phyloP scores from a whole-genome alignment of 148 eudicot species.

The Pharnaceum exiguum region DNA sequence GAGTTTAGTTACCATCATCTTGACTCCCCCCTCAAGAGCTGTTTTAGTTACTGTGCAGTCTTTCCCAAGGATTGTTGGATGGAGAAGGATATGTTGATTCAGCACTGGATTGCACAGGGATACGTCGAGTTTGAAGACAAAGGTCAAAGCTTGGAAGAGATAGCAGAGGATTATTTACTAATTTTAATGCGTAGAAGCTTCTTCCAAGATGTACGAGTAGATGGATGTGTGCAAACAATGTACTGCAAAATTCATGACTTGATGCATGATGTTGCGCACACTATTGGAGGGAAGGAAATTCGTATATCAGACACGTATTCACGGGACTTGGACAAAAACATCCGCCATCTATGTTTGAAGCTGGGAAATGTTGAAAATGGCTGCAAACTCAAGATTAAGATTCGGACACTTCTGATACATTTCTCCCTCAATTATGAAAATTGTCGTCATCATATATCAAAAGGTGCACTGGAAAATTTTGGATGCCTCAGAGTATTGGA shows the following conservation, averaged over 20 bases:
- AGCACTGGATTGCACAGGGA: conserved; percentile 4
- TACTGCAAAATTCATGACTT: conserved; percentile 23
- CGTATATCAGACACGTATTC: not conserved
- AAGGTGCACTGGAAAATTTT: not conserved
- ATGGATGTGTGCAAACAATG: not conserved
- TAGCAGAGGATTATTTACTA: conserved; percentile 1
- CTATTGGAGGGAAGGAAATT: not conserved
- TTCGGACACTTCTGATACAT: not conserved
- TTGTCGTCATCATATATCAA: not conserved
- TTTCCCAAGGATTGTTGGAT: conserved; percentile 11
- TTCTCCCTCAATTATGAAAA: not conserved
- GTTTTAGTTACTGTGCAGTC: conserved; percentile 2
- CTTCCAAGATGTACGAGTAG: conserved; percentile 11
- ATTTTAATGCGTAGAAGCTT: conserved; percentile 1
- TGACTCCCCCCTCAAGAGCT: not conserved
- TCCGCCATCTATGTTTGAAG: not conserved
- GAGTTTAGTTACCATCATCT: conserved; percentile 26
- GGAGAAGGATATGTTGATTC: not conserved
- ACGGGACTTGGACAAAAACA: not conserved
- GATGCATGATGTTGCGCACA: conserved; percentile 12
- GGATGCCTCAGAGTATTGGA: not conserved
- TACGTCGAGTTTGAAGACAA: not conserved
- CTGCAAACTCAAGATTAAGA: not conserved
- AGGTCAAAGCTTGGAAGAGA: not conserved
- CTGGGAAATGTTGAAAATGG: not conserved